Evolutionary conservation across 176 grass and related monocot species (phyloP), one percentile per base, ranked within the genome.

Genomic region (Musa itinerans): DNA sequence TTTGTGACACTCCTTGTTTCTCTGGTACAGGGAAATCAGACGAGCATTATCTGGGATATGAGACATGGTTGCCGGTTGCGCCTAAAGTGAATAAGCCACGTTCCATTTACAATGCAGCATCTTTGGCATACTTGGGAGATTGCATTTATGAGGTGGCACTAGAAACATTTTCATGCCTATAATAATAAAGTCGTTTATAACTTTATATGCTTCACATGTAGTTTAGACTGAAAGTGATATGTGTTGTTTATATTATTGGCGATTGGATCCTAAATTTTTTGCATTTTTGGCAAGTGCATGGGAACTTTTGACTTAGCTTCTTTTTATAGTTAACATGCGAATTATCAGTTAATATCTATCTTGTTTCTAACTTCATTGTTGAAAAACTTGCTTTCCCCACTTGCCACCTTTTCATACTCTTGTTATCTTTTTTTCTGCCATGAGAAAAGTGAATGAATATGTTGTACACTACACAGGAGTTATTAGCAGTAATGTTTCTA

Each of bases 71-170:
- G 63, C 90, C 94, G 3, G 74, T 82, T 6, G 83, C 94, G 0
- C 90, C 86, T 2, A 80, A 82, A 78, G 90, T 98, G 64, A 98
- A 98, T 72, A 98, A 91, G 76, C 94, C 94, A 1, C 83, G 84
- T 10, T 98, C 94, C 0, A 87, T 88, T 55, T 98, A 93, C 80
- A 98, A 90, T 53, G 90, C 90, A 0, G 90, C 83, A 8, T 91
- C 94, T 8, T 65, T 97, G n/a, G 94, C 90, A 16, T 93, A 98
- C 81, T 86, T 98, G 81, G 94, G 94, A 73, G 94, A 98, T 74
- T 98, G 94, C 84, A 97, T 97, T 74, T 97, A 97, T 82, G 94
- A 97, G 89, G 94, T 97, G 25, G 48, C 51, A 43, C 68, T 65
- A 11, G 26, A 34, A 29, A 74, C 24, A 56, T 56, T 74, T 17